Evolutionary conservation across 495 filamentous ascomycete species (phyloP), one percentile per base, ranked within the genome.

Genomic region (Neurospora sp.): DNA sequence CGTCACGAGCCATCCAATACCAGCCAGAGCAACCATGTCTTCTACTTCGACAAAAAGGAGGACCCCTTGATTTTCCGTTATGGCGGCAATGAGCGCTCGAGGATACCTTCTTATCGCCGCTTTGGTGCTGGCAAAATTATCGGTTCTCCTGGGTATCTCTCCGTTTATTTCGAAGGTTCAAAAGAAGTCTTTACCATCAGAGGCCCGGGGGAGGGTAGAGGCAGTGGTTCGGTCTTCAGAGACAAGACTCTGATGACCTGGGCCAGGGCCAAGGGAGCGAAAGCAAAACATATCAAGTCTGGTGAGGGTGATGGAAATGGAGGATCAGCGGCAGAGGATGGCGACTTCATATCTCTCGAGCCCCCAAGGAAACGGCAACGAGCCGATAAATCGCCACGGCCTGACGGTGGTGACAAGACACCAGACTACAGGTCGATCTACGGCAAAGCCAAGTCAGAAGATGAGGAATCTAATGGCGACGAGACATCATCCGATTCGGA

Each of bases 341-440:
- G 84, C 16, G 83, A 84, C 68, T 85, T 79, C 68, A 76, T 86
- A 44, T 53, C 81, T 4, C 75, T 85, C 6, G 74, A 61, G 18
- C 65, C 79, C 4, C 78, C 81, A n/a, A 82, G 72, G 31, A 85
- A 85, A 73, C 81, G 83, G 35, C 81, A 81, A 74, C 81, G 84
- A 61, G 73, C 53, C n/a, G 70, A 73, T 9, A 74, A 68, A 40
- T 74, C 73, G 31, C 70, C 77, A 0, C 75, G 69, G 27, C 79
- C 76, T 3, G 85, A 83, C 0, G 81, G 35, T 8, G 53, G 82
- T 16, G 82, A 88, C 65, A 20, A 31, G 87, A 89, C 9, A 82
- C 84, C 85, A 70, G 85, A 90, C 65, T 94, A 94, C 75, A 87
- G 91, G 45, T 93, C 91, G 37, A 90, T 94, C 20, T 83, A 91